Evolutionary conservation across 352 stramenopile genomes (phyloP), one percentile per base, ranked within the genome.

Genomic region (Pythium volutum): DNA sequence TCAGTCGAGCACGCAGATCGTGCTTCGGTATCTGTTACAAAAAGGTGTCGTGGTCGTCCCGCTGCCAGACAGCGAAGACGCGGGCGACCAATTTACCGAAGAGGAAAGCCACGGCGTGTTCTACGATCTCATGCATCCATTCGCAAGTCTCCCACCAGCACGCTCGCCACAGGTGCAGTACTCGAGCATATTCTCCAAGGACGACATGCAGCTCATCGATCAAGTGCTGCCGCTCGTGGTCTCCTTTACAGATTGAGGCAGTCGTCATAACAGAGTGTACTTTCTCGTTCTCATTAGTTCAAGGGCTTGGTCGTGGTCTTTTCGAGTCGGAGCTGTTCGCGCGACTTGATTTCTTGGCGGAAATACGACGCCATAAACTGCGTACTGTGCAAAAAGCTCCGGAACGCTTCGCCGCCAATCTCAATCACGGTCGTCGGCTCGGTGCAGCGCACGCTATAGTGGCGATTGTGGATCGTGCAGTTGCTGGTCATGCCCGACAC

Each of bases 301-400:
- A 71, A 41, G n/a, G 54, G 54, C 59, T 70, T 59, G 23, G 62
- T 64, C 33, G 54, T 69, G 41, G 79, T 55, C 47, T 76, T 80
- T 64, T 89, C 76, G 36, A 84, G 69, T 39, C 82, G 76, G 46
- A 76, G 57, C 48, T 89, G 65, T 55, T 92, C 82, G 4, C 84
- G 79, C 5, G 63, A 63, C 66, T 88, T 87, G 33, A 91, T 79
- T 43, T 91, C 76, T 27, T 90, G 71, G 16, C 76, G 73, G 47
- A 91, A 93, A 57, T 88, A 93, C 25, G 84, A 84, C 9, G 79
- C 76, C 58, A 91, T 77, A 56, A 93, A 93, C 67, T 91, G 79
- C 63, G 90, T 88, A 62, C 84, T 93, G 46, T 82, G 79, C 27
- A 93, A 67, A 45, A 93, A 93, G 59, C 84, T 93, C 29, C 84